Conservation (phyloP, 345 rosid genomes). For the Eucalyptus shirleyi region DNA sequence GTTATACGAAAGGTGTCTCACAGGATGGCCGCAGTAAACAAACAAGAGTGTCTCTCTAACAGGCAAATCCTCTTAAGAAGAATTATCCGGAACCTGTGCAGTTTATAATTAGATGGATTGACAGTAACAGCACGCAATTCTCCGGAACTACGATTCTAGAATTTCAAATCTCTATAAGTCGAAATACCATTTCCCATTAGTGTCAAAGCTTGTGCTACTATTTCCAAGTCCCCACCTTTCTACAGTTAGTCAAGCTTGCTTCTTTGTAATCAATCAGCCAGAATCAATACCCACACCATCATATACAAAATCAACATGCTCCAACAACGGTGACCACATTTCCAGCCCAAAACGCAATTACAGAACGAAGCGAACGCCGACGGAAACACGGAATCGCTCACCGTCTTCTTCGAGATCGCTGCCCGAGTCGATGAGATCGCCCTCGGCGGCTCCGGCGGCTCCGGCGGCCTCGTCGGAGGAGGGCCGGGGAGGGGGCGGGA, state of each 20-base stretch:
- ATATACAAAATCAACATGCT: background rate
- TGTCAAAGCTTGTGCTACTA: background rate
- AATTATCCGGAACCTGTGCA: background rate
- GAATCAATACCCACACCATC: background rate
- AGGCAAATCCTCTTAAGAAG: background rate
- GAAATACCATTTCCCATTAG: background rate
- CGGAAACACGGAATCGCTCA: background rate
- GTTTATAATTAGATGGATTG: background rate
- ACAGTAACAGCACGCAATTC: background rate
- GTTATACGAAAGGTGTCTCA: background rate
- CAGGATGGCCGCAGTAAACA: background rate
- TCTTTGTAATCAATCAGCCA: background rate
- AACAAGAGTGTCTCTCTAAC: background rate
- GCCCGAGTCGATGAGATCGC: conserved; percentile 50
- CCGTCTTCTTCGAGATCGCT: conserved; percentile 98
- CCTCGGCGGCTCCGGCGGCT: conserved; percentile 15
- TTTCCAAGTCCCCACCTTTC: background rate
- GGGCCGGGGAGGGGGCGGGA: conserved; percentile 29
- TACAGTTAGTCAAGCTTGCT: background rate
- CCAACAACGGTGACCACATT: background rate
- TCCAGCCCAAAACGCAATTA: background rate
- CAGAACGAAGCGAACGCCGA: no score
- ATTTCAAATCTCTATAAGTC: background rate
- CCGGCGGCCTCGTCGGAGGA: background rate
- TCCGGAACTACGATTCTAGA: background rate